phyloP scores from a whole-genome alignment of 2,329 filamentous ascomycete genomes.

The Aspergillus nomiae region DNA sequence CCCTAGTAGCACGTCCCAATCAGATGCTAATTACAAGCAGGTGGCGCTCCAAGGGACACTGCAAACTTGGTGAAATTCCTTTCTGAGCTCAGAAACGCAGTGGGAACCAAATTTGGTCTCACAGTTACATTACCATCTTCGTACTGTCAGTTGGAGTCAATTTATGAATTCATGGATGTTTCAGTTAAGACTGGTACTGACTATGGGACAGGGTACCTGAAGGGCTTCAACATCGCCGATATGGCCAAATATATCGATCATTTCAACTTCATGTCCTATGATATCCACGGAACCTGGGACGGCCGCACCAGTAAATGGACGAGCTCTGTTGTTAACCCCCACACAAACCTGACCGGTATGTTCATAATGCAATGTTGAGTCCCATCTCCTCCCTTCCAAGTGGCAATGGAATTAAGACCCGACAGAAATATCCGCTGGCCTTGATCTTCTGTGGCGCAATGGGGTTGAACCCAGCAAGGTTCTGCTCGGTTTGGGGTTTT shows the following conservation, averaged over 20 bases:
- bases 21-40: too few relatives aligned
- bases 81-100: constrained; percentile 1
- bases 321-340: background rate
- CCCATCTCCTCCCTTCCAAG: too few relatives aligned
- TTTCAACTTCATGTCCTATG: background rate
- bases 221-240: background rate
- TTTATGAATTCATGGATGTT: too few relatives aligned
- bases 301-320: background rate
- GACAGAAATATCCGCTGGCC: too few relatives aligned
- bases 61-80: constrained; percentile 9
- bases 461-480: too few relatives aligned
- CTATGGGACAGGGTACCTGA: background rate
- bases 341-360: too few relatives aligned
- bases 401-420: too few relatives aligned
- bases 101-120: background rate
- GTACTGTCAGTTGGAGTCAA: background rate
- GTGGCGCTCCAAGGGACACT: constrained; percentile 1
- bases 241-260: background rate
- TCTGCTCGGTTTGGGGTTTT: too few relatives aligned
- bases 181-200: too few relatives aligned
- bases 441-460: too few relatives aligned
- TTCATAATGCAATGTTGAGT: too few relatives aligned
- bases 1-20: too few relatives aligned
- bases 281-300: background rate
- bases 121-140: constrained; percentile 11